phyloP scores from a whole-genome alignment of 441 rosid species.

The Melastoma candidum region DNA sequence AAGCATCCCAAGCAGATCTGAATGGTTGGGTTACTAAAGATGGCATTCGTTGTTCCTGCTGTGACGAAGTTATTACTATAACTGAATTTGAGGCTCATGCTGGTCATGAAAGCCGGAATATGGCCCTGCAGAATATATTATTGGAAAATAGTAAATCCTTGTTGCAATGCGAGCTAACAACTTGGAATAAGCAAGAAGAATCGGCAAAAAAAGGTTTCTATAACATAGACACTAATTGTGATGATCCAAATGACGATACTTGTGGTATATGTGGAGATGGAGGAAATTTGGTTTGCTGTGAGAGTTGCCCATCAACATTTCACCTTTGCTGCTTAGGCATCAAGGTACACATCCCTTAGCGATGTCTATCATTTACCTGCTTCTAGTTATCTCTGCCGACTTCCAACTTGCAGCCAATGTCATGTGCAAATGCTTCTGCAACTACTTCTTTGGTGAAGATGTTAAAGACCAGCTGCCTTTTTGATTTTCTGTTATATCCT shows the following conservation, averaged over 20 bases:
- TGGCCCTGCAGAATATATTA: constrained; percentile 47
- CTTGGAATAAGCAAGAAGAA: constrained; percentile 66
- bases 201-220: constrained; percentile 43
- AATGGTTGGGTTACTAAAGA: constrained; percentile 48
- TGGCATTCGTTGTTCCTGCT: constrained; percentile 80
- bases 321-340: constrained; percentile 83
- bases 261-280: constrained; percentile 99
- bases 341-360: constrained; percentile 34
- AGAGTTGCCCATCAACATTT: constrained; percentile 94
- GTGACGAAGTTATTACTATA: constrained; percentile 38
- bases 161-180: constrained; percentile 58
- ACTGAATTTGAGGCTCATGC: constrained; percentile 63
- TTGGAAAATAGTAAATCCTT: constrained; percentile 62
- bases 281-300: constrained; percentile 88
- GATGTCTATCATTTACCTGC: background rate
- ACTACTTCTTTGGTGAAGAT: too few relatives aligned
- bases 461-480: background rate
- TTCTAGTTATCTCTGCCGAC: background rate
- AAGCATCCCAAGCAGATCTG: constrained; percentile 23
- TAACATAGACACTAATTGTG: constrained; percentile 50
- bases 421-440: too few relatives aligned
- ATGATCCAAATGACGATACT: constrained; percentile 92
- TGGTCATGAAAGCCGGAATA: constrained; percentile 33
- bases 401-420: too few relatives aligned
- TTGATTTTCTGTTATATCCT: constrained; percentile 12